A percentile compares a stretch with the other conserved stretches of the same genome.
Conservation (phyloP, 495 filamentous ascomycete species). For the Hyaloscypha hepaticicola region DNA sequence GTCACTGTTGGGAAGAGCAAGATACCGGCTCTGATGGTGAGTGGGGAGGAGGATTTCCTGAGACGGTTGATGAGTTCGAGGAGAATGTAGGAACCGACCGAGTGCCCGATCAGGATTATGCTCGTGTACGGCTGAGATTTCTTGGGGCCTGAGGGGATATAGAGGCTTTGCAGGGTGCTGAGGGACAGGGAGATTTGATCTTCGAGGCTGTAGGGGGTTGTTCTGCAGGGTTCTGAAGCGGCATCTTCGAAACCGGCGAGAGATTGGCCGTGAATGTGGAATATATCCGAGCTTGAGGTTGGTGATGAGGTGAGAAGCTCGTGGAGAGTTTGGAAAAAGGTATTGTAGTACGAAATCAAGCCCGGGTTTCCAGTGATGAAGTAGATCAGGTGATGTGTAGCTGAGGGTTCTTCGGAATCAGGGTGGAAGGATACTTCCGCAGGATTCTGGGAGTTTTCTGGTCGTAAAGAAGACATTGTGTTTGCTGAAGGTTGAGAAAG, state of each 20-base stretch:
- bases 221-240: neutral
- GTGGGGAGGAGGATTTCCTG: slow-evolving; percentile 26
- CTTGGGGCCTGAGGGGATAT: slow-evolving; percentile 9
- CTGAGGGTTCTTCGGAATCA: slow-evolving; percentile 2
- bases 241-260: slow-evolving; percentile 69
- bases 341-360: slow-evolving; percentile 74
- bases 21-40: slow-evolving; percentile 53
- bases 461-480: neutral
- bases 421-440: slow-evolving; percentile 17
- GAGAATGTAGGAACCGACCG: slow-evolving; percentile 76
- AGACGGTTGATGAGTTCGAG: slow-evolving; percentile 67
- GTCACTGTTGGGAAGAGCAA: slow-evolving; percentile 78
- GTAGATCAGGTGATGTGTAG: slow-evolving; percentile 41
- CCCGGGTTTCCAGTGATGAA: slow-evolving; percentile 82
- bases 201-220: slow-evolving; percentile 51
- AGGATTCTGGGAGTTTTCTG: neutral
- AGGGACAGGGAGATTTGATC: slow-evolving; percentile 50
- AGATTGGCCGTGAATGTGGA: slow-evolving; percentile 67
- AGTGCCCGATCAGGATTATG: slow-evolving; percentile 80
- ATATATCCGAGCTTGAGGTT: slow-evolving; percentile 36
- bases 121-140: slow-evolving; percentile 39
- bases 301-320: slow-evolving; percentile 27
- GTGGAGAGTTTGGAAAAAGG: slow-evolving; percentile 57
- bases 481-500: neutral
- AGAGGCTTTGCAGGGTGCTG: slow-evolving; percentile 16